Evolutionary conservation across 257 asterid genomes (phyloP), one percentile per base, ranked within the genome.

Genomic region (Eustoma russellianum): DNA sequence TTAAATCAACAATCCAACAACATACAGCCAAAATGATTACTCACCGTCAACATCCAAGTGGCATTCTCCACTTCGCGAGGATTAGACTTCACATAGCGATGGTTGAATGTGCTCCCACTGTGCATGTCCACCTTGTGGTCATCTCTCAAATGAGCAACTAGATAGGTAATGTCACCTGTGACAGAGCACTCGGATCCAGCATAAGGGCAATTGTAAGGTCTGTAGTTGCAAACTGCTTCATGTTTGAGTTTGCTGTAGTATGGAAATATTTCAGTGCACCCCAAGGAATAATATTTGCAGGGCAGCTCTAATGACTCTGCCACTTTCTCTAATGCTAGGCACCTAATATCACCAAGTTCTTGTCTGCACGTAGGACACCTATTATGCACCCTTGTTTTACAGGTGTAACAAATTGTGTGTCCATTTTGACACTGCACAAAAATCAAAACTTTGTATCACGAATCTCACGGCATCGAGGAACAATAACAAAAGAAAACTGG

Each of bases 101-200:
- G 80, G 53, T 74, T 70, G 60, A 74, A 74, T 53, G 80, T 66
- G 63, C 63, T 59, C 2, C 80, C 77, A 41, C 62, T 57, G 50
- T 74, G 77, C 77, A 70, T 66, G 59, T 74, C 80, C 41, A 70
- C 80, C 53, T 70, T 70, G 64, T 74, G 80, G 63, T 74, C 71
- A 54, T 66, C 63, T 55, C 63, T 66, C 33, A 74, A 66, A 59
- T 74, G 77, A 11, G 66, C 12, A 48, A 66, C 73, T 5, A 74
- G 80, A 52, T 28, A 59, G 15, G 56, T 55, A 52, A 70, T 66
- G 52, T 64, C 65, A 56, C 80, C 80, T 14, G 73, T 64, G 45
- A 61, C 46, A 15, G 63, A 57, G 53, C 80, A 70, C n/a, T 66
- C 77, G 46, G 77, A 59, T 47, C 80, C 80, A 52, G 80, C 74